These are phyloP conservation scores for Clitopilus hobsonii DNA, from an alignment of 768 basidiomycete genomes.

Conservation along the genomic window DNA sequence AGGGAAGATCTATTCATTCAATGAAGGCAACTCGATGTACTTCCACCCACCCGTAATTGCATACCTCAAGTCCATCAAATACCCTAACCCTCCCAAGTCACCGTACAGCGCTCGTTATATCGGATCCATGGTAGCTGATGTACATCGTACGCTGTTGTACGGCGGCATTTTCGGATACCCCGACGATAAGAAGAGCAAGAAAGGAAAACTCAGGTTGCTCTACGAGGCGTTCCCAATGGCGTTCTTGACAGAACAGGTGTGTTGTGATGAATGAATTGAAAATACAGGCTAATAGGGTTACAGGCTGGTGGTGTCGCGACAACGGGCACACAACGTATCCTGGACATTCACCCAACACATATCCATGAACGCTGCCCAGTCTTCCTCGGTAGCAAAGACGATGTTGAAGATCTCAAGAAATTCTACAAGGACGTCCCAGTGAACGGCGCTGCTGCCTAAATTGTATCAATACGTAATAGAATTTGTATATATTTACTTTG, in stretches of 20 bases:
- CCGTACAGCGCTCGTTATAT: conserved; percentile 94
- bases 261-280: conserved; percentile 9
- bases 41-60: conserved; percentile 78
- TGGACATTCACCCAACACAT: conserved; percentile 79
- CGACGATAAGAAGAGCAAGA: conserved; percentile 96
- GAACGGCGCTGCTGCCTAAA: conserved; percentile 11
- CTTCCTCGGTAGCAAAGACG: conserved; percentile 91
- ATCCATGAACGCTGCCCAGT: conserved; percentile 94
- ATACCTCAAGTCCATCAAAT: conserved; percentile 92
- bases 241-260: conserved; percentile 86
- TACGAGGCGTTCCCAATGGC: conserved; percentile 99
- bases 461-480: conserved; percentile 1
- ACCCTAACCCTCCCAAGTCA: conserved; percentile 67
- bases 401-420: conserved; percentile 85
- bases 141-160: conserved; percentile 92
- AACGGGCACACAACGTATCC: conserved; percentile 88
- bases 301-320: conserved; percentile 96
- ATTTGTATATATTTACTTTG: conserved; percentile 5
- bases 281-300: conserved; percentile 2
- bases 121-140: conserved; percentile 99
- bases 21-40: conserved; percentile 97
- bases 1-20: conserved; percentile 99
- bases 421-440: conserved; percentile 59
- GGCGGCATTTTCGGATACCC: conserved; percentile 99
- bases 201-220: conserved; percentile 87